Evolutionary conservation across 1,284 basidiomycete genomes (phyloP).

Genomic region (Thecaphora frezii): DNA sequence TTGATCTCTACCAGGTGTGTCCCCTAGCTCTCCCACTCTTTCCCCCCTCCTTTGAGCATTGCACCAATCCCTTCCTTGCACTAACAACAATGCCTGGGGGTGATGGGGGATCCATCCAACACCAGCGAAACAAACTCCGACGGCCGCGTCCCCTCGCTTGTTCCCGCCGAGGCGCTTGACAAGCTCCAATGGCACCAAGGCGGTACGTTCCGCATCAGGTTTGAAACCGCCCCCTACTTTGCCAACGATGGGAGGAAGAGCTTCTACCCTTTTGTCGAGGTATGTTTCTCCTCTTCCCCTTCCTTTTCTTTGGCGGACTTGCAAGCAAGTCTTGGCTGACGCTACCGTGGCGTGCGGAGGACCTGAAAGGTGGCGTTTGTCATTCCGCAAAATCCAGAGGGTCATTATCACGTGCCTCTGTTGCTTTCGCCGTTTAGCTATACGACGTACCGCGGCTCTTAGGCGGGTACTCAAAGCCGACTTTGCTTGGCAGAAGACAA

Average conservation of each 20-base stretch:
- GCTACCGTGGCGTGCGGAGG: too few relatives aligned
- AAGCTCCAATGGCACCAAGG: not conserved
- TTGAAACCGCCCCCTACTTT: slow-evolving; percentile 82
- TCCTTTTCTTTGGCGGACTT: not conserved
- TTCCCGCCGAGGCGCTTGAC: not conserved
- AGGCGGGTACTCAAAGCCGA: not conserved
- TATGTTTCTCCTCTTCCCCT: slow-evolving; percentile 48
- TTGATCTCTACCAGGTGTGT: slow-evolving; percentile 41
- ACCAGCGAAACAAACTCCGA: slow-evolving; percentile 4
- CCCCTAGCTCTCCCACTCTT: slow-evolving; percentile 62
- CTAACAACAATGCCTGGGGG: not conserved
- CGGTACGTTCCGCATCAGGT: slow-evolving; percentile 68
- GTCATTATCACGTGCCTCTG: slow-evolving; percentile 85
- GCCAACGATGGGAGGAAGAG: slow-evolving; percentile 67
- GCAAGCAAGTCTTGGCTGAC: too few relatives aligned
- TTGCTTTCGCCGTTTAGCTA: slow-evolving; percentile 88
- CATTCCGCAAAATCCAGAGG: slow-evolving; percentile 31
- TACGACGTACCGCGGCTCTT: slow-evolving; percentile 80
- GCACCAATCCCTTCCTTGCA: not conserved
- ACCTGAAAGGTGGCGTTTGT: slow-evolving; percentile 43
- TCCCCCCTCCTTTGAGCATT: not conserved
- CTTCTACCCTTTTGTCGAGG: slow-evolving; percentile 88
- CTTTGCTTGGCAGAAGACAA: too few relatives aligned
- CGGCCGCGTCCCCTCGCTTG: not conserved
- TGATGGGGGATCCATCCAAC: not conserved